A percentile compares a stretch with the other conserved stretches of the same genome.
These are phyloP conservation scores for Cladochytrium replicatum DNA, from an alignment of 192 early-diverging fungal species.

Conservation along the genomic window DNA sequence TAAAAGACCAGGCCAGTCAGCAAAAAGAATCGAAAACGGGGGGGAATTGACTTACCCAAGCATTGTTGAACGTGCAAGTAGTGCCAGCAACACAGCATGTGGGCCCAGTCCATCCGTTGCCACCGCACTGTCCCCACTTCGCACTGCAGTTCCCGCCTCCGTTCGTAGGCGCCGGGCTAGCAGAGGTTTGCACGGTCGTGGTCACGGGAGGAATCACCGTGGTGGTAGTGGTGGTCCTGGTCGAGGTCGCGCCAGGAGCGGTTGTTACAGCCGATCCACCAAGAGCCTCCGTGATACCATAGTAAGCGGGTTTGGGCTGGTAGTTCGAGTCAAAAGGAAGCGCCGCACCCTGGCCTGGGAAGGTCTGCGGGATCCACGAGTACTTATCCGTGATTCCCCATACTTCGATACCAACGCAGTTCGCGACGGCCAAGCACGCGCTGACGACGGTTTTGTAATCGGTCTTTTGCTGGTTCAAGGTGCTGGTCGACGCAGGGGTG, in stretches of 20 bases:
- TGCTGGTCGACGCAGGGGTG: background rate
- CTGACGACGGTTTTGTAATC: background rate
- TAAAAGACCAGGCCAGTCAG: too few species aligned
- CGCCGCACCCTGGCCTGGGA: background rate
- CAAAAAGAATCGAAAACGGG: too few species aligned
- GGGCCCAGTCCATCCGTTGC: constrained; percentile 12
- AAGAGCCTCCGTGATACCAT: background rate
- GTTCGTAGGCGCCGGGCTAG: background rate
- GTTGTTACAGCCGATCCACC: background rate
- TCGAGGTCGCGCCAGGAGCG: background rate
- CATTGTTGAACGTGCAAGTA: too few species aligned
- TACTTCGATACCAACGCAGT: background rate
- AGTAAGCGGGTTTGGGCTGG: background rate
- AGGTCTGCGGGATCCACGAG: background rate
- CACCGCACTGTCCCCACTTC: constrained; percentile 16
- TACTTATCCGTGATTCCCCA: constrained; percentile 1
- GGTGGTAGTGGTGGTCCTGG: background rate
- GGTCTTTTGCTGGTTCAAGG: background rate
- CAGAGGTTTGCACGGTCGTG: background rate
- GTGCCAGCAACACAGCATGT: constrained; percentile 12
- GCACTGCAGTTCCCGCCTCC: constrained; percentile 1
- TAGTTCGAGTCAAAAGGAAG: background rate
- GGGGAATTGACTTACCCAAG: too few species aligned
- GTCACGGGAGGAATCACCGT: background rate
- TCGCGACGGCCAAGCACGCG: background rate